These are phyloP conservation scores for Celoporthe dispersa DNA, from an alignment of 2,329 filamentous ascomycete species.

Conservation along the genomic window DNA sequence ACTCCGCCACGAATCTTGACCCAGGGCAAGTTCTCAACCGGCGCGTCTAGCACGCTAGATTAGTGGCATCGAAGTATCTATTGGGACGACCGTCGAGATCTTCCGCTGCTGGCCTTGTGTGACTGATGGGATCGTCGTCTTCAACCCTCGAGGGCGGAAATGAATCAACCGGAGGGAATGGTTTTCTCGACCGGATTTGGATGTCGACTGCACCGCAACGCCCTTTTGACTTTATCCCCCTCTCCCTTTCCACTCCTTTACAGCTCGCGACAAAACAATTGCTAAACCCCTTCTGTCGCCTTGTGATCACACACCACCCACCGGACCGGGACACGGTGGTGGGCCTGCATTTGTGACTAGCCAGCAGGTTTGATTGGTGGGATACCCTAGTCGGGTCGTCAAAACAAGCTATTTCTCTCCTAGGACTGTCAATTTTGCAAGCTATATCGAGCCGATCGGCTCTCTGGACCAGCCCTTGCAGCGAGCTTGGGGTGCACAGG, in stretches of 20 bases:
- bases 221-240: neutral
- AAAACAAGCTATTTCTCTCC: slow-evolving; percentile 10
- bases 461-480: neutral
- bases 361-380: neutral
- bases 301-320: neutral
- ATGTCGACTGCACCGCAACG: neutral
- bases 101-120: neutral
- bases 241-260: neutral
- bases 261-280: neutral
- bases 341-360: neutral
- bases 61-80: neutral
- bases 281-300: neutral
- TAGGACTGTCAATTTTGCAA: slow-evolving; percentile 18
- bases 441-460: slow-evolving; percentile 18
- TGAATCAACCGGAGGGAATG: neutral
- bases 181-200: neutral
- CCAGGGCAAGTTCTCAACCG: slow-evolving; percentile 15
- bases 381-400: neutral
- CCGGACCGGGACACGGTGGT: neutral
- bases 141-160: neutral
- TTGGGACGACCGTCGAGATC: neutral
- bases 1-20: neutral
- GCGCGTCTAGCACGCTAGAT: slow-evolving; percentile 13
- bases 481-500: slow-evolving; percentile 11
- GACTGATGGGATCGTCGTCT: neutral